Conservation (phyloP, 176 grass and related monocot species). For the Cocos nucifera region DNA sequence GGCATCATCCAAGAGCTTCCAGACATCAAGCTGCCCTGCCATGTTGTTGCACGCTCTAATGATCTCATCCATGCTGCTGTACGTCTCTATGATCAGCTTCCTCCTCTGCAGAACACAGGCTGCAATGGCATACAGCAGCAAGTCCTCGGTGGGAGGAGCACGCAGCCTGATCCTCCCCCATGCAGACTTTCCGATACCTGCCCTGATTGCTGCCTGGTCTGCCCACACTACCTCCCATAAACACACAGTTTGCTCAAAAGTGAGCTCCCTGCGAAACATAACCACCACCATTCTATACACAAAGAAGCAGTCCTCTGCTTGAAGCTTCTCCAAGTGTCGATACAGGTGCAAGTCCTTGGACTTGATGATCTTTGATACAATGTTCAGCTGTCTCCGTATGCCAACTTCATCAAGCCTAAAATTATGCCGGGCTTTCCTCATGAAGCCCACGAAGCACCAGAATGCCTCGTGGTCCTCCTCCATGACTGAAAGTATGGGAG, state of each 20-base stretch:
- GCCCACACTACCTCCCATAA: slow-evolving; percentile 99
- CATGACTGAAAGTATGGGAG: slow-evolving; percentile 72
- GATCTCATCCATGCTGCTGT: slow-evolving; percentile 96
- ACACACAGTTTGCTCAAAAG: slow-evolving; percentile 79
- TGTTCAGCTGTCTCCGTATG: slow-evolving; percentile 77
- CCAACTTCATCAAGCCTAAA: slow-evolving; percentile 93
- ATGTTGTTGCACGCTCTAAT: slow-evolving; percentile 86
- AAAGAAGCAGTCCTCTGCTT: slow-evolving; percentile 98
- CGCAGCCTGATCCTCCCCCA: slow-evolving; percentile 77
- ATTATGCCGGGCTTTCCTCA: slow-evolving; percentile 90
- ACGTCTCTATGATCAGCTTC: slow-evolving; percentile 91
- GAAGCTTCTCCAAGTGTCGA: slow-evolving; percentile 83
- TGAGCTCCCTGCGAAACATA: slow-evolving; percentile 85
- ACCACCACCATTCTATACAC: slow-evolving; percentile 98
- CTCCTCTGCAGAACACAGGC: slow-evolving; percentile 87
- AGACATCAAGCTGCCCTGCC: slow-evolving; percentile 80
- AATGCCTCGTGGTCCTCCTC: slow-evolving; percentile 82
- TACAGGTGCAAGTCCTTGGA: slow-evolving; percentile 81
- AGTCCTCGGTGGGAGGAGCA: slow-evolving; percentile 72
- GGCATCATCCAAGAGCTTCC: slow-evolving; percentile 87
- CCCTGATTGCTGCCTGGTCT: slow-evolving; percentile 76
- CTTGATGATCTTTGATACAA: slow-evolving; percentile 92
- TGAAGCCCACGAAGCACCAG: slow-evolving; percentile 96
- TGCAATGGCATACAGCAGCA: slow-evolving; percentile 83
- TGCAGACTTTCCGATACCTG: slow-evolving; percentile 58